Conservation (phyloP, 139 green algal genomes). For the Coelastrella sp. region DNA sequence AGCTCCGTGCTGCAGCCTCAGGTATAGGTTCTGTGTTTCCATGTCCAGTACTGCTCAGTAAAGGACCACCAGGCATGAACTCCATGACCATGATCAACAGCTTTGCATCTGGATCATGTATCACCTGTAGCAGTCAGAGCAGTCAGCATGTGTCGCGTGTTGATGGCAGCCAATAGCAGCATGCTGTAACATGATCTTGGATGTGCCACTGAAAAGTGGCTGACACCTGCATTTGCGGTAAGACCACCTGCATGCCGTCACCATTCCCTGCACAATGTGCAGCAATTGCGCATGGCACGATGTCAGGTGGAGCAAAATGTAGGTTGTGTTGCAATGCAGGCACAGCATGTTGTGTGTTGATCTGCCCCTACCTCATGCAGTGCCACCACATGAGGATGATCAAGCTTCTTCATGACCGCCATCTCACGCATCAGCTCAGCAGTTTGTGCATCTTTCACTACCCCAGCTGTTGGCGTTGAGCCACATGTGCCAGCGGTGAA, state of each 20-base stretch:
- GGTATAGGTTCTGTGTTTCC: conserved; percentile 31
- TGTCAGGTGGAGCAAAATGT: not conserved
- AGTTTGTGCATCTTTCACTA: not conserved
- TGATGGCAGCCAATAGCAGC: no score
- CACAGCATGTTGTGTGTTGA: no score
- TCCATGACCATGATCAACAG: conserved; percentile 90
- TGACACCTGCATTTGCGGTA: not conserved
- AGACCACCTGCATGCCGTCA: not conserved
- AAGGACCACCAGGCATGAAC: conserved; percentile 73
- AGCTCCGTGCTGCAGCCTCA: conserved; percentile 23
- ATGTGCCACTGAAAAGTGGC: no score
- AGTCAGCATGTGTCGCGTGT: no score
- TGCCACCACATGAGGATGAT: conserved; percentile 61
- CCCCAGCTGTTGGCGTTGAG: not conserved
- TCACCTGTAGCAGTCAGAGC: conserved; percentile 54
- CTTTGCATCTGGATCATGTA: conserved; percentile 69
- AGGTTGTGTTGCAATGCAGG: no score
- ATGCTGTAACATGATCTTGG: no score
- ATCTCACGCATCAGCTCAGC: conserved; percentile 52
- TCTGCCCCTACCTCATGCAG: conserved; percentile 53
- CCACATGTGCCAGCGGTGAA: not conserved
- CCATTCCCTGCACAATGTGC: not conserved
- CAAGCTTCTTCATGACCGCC: conserved; percentile 63
- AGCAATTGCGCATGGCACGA: not conserved
- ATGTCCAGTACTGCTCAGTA: conserved; percentile 51